These are phyloP conservation scores for Mycosphaerella sp. DNA, from an alignment of 2,329 filamentous ascomycete genomes.

Conservation along the genomic window DNA sequence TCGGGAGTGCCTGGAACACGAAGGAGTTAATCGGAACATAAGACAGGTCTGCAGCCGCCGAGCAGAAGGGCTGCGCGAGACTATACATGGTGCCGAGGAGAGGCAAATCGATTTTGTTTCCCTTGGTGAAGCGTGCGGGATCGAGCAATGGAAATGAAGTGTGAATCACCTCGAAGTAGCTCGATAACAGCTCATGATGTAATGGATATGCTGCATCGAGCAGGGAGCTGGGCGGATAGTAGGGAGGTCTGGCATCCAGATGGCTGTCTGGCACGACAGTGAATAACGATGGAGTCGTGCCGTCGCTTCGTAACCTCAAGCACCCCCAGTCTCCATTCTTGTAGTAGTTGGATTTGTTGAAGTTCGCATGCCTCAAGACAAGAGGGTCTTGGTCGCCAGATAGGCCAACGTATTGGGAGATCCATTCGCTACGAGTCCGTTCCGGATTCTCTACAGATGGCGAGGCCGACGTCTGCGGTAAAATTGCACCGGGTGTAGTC, in stretches of 20 bases:
- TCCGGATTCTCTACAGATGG: background rate
- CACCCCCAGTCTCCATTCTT: conserved; percentile 20
- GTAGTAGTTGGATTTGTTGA: conserved; percentile 21
- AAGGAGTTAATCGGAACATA: conserved; percentile 15
- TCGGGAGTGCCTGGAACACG: conserved; percentile 19
- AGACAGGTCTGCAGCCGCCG: conserved; percentile 10
- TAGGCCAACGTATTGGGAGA: conserved; percentile 20
- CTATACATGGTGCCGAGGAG: conserved; percentile 22
- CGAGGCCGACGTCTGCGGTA: background rate
- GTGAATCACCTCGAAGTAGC: conserved; percentile 23
- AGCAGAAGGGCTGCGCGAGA: conserved; percentile 19
- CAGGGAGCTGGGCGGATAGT: conserved; percentile 19
- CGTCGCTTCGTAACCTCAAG: conserved; percentile 13
- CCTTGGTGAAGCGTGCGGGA: conserved; percentile 19
- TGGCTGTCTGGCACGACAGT: conserved; percentile 16
- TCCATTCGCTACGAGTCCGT: conserved; percentile 14
- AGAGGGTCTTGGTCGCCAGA: conserved; percentile 21
- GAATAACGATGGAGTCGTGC: conserved; percentile 14
- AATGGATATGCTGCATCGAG: conserved; percentile 21
- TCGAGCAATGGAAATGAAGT: conserved; percentile 22
- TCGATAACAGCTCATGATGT: conserved; percentile 20
- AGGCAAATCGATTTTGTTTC: conserved; percentile 22
- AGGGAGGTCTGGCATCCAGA: conserved; percentile 14
- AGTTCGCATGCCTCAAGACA: conserved; percentile 20
- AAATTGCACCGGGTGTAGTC: background rate